Evolutionary conservation across 139 green algal genomes (phyloP), one percentile per base, ranked within the genome.

Genomic region (Chlamydomonas applanata): DNA sequence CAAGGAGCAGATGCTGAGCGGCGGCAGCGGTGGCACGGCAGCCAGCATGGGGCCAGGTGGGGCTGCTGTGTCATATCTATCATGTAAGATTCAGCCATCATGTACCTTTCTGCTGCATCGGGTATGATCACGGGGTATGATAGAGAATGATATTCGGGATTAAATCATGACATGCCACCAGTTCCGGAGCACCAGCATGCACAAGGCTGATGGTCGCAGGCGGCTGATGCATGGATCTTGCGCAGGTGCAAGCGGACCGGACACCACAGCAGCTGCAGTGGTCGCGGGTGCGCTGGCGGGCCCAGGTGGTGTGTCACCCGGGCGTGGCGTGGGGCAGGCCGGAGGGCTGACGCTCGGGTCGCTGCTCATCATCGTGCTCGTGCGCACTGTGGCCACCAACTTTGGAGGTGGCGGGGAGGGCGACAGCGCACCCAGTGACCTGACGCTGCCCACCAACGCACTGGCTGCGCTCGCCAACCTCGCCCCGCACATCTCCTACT

Each of bases 391-490:
- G 13, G 81, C 89, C 62, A 86, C 82, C 83, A 91, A 91, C 79
- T 78, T 93, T 57, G 79, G 30, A 45, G 22, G 54, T 62, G 54
- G 54, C 13, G 22, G 22, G 54, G n/a, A 62, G 22, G 22, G 22
- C 22, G 22, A 29, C 54, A 33, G 54, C 54, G 33, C 22, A 25
- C 36, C 11, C 36, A 60, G 77, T 70, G 92, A 97, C 74, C 78
- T 94, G 57, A 95, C 94, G 72, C 79, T 97, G 61, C 93, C 94
- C 62, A 97, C 89, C 71, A 97, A 97, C 79, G 93, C 87, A n/a
- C 85, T 97, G 34, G 93, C 93, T 4, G 90, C 89, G 4, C 77
- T 97, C 54, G 87, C 93, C 44, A 97, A 97, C 60, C 76, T 97
- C 40, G 92, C 91, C 24, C 90, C 91, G 35, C 83, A 94, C 78